phyloP scores from a whole-genome alignment of 2,329 filamentous ascomycete genomes.

The Ceratocystis smalleyi region DNA sequence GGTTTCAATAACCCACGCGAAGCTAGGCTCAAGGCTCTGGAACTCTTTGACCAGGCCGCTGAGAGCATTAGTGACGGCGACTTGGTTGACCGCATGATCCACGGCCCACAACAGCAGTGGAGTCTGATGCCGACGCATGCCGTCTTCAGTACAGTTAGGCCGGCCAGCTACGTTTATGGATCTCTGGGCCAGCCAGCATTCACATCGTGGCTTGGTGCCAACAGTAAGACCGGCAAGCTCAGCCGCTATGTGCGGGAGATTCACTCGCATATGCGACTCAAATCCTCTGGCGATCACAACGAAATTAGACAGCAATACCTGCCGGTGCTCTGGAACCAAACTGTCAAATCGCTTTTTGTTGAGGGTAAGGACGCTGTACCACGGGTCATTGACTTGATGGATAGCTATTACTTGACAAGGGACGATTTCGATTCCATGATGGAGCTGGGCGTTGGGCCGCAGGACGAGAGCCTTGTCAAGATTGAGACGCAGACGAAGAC shows the following conservation, averaged over 20 bases:
- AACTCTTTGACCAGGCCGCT: slow-evolving; percentile 73
- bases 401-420: slow-evolving; percentile 85
- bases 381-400: slow-evolving; percentile 86
- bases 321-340: slow-evolving; percentile 68
- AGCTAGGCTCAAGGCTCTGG: slow-evolving; percentile 64
- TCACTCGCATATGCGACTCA: slow-evolving; percentile 90
- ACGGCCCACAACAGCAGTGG: slow-evolving; percentile 96
- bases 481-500: slow-evolving; percentile 78
- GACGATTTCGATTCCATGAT: slow-evolving; percentile 90
- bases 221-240: slow-evolving; percentile 70
- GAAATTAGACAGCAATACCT: slow-evolving; percentile 92
- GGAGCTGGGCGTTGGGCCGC: slow-evolving; percentile 77
- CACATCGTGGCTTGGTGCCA: slow-evolving; percentile 86
- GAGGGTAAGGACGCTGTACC: slow-evolving; percentile 72
- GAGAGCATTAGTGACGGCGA: slow-evolving; percentile 97
- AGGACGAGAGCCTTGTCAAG: slow-evolving; percentile 58
- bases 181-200: slow-evolving; percentile 62
- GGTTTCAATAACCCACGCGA: slow-evolving; percentile 46
- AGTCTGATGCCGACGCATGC: slow-evolving; percentile 94
- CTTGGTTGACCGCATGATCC: slow-evolving; percentile 92
- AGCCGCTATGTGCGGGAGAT: slow-evolving; percentile 78
- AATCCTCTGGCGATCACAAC: slow-evolving; percentile 76
- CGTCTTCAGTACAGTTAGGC: slow-evolving; percentile 84
- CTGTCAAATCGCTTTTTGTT: slow-evolving; percentile 55
- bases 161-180: slow-evolving; percentile 74